Base-by-base conservation (phyloP, 768 basidiomycete species). In the Mycena venus region DNA sequence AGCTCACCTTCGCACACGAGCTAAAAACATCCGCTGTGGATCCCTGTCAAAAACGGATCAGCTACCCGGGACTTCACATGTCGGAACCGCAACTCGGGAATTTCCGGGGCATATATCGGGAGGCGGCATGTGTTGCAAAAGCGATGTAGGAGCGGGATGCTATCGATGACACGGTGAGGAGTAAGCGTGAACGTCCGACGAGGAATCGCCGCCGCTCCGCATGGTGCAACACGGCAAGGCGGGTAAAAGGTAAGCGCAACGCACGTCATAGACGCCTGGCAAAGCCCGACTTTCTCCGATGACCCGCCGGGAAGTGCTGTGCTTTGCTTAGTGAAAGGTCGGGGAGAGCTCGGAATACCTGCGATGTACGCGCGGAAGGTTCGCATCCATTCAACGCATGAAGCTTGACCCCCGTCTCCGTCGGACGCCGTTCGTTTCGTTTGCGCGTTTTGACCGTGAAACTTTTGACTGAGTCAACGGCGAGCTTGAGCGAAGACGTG, bases 371-470 rank as follows among this genome's bases (percentile, higher is more conserved):
- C 59, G 36, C 59, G 32, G 36, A 12, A 15, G n/a, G n/a, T n/a
- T 27, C 38, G 3, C 38, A n/a, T n/a, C 8, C 10, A 36, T 12
- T 53, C 38, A 42, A 25, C 11, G 66, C 38, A 7, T 27, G n/a
- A 44, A 40, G n/a, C 1, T 42, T 44, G 0, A 23, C 9, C 32
- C 36, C 67, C 67, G 67, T 59, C 23, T 14, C 67, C 67, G 56
- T 68, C 67, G 67, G 56, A 59, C 31, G n/a, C 67, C 67, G 67
- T 66, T 8, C 19, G 36, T 14, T 31, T 14, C 59, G 36, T 47
- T 21, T 19, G 25, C 36, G 12, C 23, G n/a, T n/a, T 25, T n/a
- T 9, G n/a, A 47, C 0, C 5, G n/a, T n/a, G n/a, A 27, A 42
- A 12, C 17, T 27, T n/a, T 7, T n/a, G 31, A 15, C 0, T 19